These are phyloP conservation scores for Emergomyces orientalis DNA, from an alignment of 2,329 filamentous ascomycete genomes.

Conservation along the genomic window DNA sequence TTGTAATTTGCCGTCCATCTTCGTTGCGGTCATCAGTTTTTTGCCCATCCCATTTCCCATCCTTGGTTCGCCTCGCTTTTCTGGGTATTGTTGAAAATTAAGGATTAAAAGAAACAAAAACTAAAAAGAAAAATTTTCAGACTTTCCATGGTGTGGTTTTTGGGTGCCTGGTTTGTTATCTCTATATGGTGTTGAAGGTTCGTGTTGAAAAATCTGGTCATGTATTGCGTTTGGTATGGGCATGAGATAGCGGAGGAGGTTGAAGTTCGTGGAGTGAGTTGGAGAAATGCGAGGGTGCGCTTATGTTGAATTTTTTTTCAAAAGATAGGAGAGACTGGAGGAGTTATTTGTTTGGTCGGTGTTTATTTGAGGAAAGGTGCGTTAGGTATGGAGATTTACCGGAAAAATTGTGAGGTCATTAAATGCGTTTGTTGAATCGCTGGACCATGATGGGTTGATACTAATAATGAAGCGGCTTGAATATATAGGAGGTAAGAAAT, in stretches of 20 bases:
- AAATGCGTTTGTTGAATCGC: conserved; percentile 2
- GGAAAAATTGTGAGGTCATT: neutral
- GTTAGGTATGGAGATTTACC: neutral
- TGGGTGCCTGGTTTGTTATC: neutral
- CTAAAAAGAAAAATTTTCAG: neutral
- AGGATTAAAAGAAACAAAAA: conserved; percentile 22
- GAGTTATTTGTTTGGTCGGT: neutral
- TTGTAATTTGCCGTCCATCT: neutral
- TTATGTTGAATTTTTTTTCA: conserved; percentile 7
- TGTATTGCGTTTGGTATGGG: neutral
- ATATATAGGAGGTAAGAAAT: neutral
- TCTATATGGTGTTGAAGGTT: conserved; percentile 20
- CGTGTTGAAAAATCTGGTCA: conserved; percentile 27
- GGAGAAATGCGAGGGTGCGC: neutral
- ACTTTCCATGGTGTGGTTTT: conserved; percentile 14
- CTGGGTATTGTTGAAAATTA: conserved; percentile 29
- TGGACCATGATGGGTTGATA: neutral
- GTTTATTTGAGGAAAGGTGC: neutral
- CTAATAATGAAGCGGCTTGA: neutral
- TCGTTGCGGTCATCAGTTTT: neutral
- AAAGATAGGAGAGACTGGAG: neutral
- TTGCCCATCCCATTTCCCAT: neutral
- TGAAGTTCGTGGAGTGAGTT: conserved; percentile 20
- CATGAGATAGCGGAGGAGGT: neutral
- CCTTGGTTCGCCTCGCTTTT: neutral